A percentile compares a stretch with the other conserved stretches of the same genome.
Evolutionary conservation across 768 basidiomycete genomes (phyloP).

Genomic region (Kwoniella pini): DNA sequence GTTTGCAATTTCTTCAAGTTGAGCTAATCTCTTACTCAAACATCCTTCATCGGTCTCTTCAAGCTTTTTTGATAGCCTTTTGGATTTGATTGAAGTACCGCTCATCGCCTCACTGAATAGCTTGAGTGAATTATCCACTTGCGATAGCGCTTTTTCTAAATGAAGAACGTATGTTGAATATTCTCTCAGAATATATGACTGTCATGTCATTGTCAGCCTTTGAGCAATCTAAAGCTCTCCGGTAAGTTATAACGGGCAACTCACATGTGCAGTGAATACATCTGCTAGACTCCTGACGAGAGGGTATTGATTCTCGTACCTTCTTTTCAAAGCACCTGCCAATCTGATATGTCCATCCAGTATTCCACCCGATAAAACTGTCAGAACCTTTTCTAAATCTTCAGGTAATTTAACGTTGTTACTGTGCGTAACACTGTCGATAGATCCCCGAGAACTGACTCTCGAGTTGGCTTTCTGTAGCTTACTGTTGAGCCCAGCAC

Average conservation of each 20-base stretch:
- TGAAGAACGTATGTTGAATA: constrained; percentile 95
- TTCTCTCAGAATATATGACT: constrained; percentile 91
- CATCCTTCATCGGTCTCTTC: constrained; percentile 25
- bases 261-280: constrained; percentile 90
- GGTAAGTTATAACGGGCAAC: constrained; percentile 46
- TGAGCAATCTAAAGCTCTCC: background rate
- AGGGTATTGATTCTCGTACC: constrained; percentile 95
- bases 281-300: constrained; percentile 89
- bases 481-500: constrained; percentile 5
- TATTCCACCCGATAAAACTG: constrained; percentile 82
- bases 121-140: constrained; percentile 77
- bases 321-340: constrained; percentile 77
- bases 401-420: constrained; percentile 65
- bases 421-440: background rate
- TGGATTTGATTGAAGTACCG: constrained; percentile 2
- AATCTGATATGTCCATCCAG: constrained; percentile 85
- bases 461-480: constrained; percentile 13
- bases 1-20: constrained; percentile 72
- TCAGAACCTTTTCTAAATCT: constrained; percentile 78
- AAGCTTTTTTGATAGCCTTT: constrained; percentile 19
- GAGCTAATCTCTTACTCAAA: constrained; percentile 19
- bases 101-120: constrained; percentile 31
- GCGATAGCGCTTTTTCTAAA: constrained; percentile 82
- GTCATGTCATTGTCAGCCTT: constrained; percentile 1
- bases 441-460: constrained; percentile 14